A percentile compares a stretch with the other conserved stretches of the same genome.
Conservation (phyloP, 2,329 filamentous ascomycete species). For the Beauveria pseudobassiana region DNA sequence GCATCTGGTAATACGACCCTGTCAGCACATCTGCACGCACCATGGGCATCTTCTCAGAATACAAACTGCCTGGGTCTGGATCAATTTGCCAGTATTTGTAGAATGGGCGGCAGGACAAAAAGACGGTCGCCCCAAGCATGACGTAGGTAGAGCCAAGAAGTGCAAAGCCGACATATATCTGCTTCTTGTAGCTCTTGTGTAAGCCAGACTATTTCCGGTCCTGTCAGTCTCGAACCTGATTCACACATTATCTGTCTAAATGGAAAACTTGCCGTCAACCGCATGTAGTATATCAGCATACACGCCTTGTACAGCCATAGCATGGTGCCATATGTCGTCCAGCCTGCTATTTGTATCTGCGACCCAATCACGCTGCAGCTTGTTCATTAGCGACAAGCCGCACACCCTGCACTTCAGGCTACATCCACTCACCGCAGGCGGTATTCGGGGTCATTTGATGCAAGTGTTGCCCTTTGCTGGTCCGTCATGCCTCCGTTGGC, state of each 20-base stretch:
- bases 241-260: not conserved
- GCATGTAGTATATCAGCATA: slow-evolving; percentile 43
- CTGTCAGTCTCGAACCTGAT: slow-evolving; percentile 17
- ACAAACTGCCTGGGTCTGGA: slow-evolving; percentile 33
- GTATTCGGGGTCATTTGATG: slow-evolving; percentile 34
- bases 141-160: slow-evolving; percentile 27
- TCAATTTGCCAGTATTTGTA: slow-evolving; percentile 34
- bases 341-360: slow-evolving; percentile 46
- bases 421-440: slow-evolving; percentile 16
- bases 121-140: slow-evolving; percentile 23
- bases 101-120: slow-evolving; percentile 29
- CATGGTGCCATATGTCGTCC: slow-evolving; percentile 40
- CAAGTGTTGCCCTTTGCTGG: slow-evolving; percentile 32
- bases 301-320: slow-evolving; percentile 47
- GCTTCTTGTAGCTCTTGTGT: slow-evolving; percentile 19
- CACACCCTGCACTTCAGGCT: not conserved
- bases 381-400: not conserved
- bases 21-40: slow-evolving; percentile 26
- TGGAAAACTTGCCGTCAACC: slow-evolving; percentile 33
- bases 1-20: slow-evolving; percentile 30
- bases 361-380: slow-evolving; percentile 38
- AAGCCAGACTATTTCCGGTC: slow-evolving; percentile 18
- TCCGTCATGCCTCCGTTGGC: slow-evolving; percentile 45
- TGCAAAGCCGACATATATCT: slow-evolving; percentile 26
- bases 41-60: too few species aligned